Evolutionary conservation across 179 eudicot species (phyloP).

Genomic region (Gypsophila paniculata): DNA sequence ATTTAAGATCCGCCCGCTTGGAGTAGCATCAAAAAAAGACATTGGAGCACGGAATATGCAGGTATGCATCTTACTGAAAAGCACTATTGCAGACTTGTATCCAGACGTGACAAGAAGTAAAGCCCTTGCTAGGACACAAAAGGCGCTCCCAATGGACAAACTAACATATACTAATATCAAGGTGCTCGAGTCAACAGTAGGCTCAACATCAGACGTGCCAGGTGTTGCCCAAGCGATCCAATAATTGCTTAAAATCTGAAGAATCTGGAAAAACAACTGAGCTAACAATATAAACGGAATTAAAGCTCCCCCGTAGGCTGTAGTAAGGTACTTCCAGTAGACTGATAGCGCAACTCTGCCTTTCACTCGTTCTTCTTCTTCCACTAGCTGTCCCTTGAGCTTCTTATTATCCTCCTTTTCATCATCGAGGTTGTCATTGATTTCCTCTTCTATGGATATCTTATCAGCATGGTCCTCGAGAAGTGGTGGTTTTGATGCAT

Average conservation of each 20-base stretch:
- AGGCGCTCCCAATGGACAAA: slow-evolving; percentile 56
- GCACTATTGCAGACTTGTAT: slow-evolving; percentile 50
- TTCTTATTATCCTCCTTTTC: slow-evolving; percentile 42
- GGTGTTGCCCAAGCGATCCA: slow-evolving; percentile 99
- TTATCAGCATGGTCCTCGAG: too few relatives aligned
- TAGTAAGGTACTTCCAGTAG: slow-evolving; percentile 76
- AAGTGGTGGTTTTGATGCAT: too few relatives aligned
- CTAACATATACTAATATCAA: slow-evolving; percentile 59
- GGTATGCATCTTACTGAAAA: slow-evolving; percentile 53
- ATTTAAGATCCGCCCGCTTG: slow-evolving; percentile 64
- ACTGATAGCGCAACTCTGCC: slow-evolving; percentile 65
- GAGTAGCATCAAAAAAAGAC: slow-evolving; percentile 74
- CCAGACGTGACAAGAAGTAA: slow-evolving; percentile 35
- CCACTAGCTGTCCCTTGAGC: slow-evolving; percentile 55
- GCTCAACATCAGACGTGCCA: slow-evolving; percentile 43
- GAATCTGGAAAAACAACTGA: slow-evolving; percentile 42
- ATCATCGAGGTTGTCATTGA: too few relatives aligned
- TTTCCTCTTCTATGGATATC: too few relatives aligned
- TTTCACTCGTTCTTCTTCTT: slow-evolving; percentile 87
- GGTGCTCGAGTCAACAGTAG: slow-evolving; percentile 45
- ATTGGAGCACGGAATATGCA: slow-evolving; percentile 64
- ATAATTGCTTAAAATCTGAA: slow-evolving; percentile 68
- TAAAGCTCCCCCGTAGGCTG: slow-evolving; percentile 68
- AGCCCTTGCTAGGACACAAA: slow-evolving; percentile 54
- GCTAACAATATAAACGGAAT: slow-evolving; percentile 49